A percentile compares a stretch with the other conserved stretches of the same genome.
Evolutionary conservation across 2,329 filamentous ascomycete species (phyloP).

Genomic region (Pestalotiopsis sp.): DNA sequence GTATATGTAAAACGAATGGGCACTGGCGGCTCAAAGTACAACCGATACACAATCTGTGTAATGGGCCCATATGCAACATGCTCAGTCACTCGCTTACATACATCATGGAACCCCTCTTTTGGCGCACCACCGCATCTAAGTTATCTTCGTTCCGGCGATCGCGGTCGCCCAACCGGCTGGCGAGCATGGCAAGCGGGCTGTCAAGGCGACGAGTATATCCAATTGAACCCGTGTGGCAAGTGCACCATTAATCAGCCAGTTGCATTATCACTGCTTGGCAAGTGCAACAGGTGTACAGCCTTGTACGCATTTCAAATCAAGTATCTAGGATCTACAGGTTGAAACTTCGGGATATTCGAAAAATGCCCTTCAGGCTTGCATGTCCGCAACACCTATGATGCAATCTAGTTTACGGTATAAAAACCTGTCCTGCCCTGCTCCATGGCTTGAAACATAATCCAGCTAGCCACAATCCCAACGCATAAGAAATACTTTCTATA

Average conservation of each 20-base stretch:
- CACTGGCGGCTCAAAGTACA: background rate
- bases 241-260: background rate
- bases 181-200: too few relatives aligned
- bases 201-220: too few relatives aligned
- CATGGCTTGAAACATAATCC: background rate
- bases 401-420: background rate
- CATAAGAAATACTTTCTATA: background rate
- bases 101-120: background rate
- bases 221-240: background rate
- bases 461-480: background rate
- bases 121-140: background rate
- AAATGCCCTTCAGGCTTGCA: too few relatives aligned
- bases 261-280: background rate
- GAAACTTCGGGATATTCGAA: too few relatives aligned
- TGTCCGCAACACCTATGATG: background rate
- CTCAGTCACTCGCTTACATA: background rate
- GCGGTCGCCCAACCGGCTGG: background rate
- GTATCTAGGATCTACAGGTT: too few relatives aligned
- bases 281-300: background rate
- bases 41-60: background rate
- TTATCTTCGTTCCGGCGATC: background rate
- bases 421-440: background rate
- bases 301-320: background rate
- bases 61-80: background rate
- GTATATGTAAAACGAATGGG: background rate